Evolutionary conservation across 345 rosid genomes (phyloP).

Genomic region (Hibiscus tridactylites): DNA sequence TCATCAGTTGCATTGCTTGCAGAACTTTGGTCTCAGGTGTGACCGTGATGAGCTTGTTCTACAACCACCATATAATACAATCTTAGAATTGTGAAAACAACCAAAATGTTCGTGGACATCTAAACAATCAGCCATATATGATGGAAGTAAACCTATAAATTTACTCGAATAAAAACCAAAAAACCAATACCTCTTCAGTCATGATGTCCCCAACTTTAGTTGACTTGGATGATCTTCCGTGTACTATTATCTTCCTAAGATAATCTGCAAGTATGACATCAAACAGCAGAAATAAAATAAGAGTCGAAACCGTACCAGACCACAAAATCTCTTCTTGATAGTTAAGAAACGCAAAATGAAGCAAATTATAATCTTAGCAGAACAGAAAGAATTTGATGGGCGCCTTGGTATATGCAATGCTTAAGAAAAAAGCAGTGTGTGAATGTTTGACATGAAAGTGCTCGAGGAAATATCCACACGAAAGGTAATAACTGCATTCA

Average conservation of each 20-base stretch:
- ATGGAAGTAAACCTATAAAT: not conserved
- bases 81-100: not conserved
- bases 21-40: slow-evolving; percentile 90
- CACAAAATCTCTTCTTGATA: not conserved
- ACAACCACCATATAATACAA: slow-evolving; percentile 10
- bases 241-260: slow-evolving; percentile 89
- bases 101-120: not conserved
- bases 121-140: not conserved
- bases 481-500: not conserved
- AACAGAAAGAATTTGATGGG: not conserved
- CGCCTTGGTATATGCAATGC: not conserved
- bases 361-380: not conserved
- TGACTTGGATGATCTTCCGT: slow-evolving; percentile 96
- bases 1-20: slow-evolving; percentile 97
- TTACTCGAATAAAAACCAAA: not conserved
- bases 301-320: not conserved
- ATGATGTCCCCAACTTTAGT: slow-evolving; percentile 98
- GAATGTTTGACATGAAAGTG: too few species aligned
- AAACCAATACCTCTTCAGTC: slow-evolving; percentile 82
- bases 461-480: not conserved
- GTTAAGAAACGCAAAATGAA: not conserved
- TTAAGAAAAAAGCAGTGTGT: too few species aligned
- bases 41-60: slow-evolving; percentile 94
- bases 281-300: not conserved
- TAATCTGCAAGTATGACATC: slow-evolving; percentile 51